Evolutionary conservation across 2,329 filamentous ascomycete species (phyloP).

Genomic region (Colletotrichum sp.): DNA sequence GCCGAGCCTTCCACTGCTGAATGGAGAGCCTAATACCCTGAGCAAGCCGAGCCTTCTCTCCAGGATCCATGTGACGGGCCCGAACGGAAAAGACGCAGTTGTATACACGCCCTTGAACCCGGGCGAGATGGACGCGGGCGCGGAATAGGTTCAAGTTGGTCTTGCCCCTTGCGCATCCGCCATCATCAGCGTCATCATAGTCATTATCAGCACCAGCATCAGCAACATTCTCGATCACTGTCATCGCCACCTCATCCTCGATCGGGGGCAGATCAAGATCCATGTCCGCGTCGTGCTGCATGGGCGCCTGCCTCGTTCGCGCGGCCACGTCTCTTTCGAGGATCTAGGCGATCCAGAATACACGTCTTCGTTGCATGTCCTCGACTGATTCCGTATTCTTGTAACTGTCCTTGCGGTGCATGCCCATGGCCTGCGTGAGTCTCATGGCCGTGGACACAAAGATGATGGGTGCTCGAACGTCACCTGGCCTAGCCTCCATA

Average conservation of each 20-base stretch:
- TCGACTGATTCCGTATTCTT: neutral
- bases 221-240: neutral
- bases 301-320: neutral
- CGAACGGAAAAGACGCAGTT: neutral
- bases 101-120: neutral
- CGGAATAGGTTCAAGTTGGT: neutral
- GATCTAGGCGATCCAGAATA: neutral
- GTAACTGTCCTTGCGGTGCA: neutral
- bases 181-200: neutral
- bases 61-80: neutral
- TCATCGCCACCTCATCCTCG: neutral
- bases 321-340: neutral
- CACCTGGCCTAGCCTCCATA: neutral
- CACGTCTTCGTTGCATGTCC: neutral
- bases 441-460: neutral
- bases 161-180: no score
- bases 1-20: neutral
- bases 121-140: neutral
- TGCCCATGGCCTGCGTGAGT: neutral
- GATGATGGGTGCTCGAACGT: neutral
- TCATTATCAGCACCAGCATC: neutral
- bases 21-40: neutral
- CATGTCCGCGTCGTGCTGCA: neutral
- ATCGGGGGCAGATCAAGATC: neutral
- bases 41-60: neutral